Base-by-base conservation (phyloP, 2,329 filamentous ascomycete species). In the Acarospora socialis region DNA sequence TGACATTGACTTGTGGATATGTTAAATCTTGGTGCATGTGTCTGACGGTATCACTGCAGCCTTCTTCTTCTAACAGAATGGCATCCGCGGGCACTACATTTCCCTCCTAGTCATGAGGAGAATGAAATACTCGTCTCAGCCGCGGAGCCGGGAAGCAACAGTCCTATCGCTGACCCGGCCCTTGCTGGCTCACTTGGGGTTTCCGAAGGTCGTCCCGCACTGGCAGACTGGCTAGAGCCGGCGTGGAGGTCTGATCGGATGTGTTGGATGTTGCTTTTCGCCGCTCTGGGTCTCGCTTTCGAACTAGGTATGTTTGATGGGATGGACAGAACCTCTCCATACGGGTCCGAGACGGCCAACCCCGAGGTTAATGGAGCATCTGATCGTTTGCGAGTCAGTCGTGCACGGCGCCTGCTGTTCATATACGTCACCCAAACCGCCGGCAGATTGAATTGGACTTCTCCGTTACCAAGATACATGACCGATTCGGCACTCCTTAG, bases 241-340 rank as follows among this genome's bases (percentile, higher is more conserved):
- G 87, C 83, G 6, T 94, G 87, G 83, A 70, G 87, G 45, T 83
- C 79, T 42, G 87, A 94, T 48, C 79, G 84, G 33, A 92, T 94
- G 81, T 92, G 82, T 50, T 94, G 87, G 87, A 94, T 94, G 83
- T 63, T 95, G 9, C 67, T 95, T 18, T 92, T 83, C 48, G 92
- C 84, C 21, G 84, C 83, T 9, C 81, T 87, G 62, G 81, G 84
- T 1, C 63, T 95, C 21, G 83, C 81, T 0, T 92, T 92, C 44
- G 90, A 98, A 54, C 72, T 98, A 19, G 90, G 90, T 7, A 83
- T 98, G 2, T 98, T 95, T 46, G 90, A 95, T 44, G 75, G 86
- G 36, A 82, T 86, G 42, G 80, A 86, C 51, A 73, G 45, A 55
- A 77, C 34, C 67, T 66, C 36, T 61, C 71, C 30, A 61, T 68